Evolutionary conservation across 495 filamentous ascomycete genomes (phyloP).

Genomic region (Hypoxylon fragiforme): DNA sequence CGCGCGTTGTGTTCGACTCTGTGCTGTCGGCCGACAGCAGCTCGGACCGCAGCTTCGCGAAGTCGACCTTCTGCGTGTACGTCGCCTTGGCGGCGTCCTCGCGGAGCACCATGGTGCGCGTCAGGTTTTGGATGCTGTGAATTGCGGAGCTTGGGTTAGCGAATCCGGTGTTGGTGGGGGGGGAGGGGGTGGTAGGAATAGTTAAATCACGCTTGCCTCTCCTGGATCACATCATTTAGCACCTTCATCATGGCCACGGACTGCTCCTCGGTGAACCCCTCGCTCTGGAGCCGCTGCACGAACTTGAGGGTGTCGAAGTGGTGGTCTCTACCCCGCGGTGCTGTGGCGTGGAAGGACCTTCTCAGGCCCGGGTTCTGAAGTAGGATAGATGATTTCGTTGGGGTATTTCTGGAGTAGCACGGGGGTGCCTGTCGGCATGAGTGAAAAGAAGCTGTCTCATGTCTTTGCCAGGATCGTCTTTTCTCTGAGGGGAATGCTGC

Average conservation of each 20-base stretch:
- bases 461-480: conserved; percentile 15
- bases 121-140: conserved; percentile 88
- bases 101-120: conserved; percentile 96
- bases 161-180: neutral
- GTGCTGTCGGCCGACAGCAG: conserved; percentile 87
- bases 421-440: conserved; percentile 1
- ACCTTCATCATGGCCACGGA: conserved; percentile 97
- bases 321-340: conserved; percentile 69
- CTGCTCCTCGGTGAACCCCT: conserved; percentile 96
- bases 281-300: conserved; percentile 82
- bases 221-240: conserved; percentile 94
- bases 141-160: conserved; percentile 11
- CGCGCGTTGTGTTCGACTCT: conserved; percentile 83
- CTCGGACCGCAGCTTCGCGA: conserved; percentile 96
- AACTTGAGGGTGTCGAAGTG: conserved; percentile 99
- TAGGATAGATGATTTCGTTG: conserved; percentile 20
- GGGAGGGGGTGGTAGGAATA: neutral
- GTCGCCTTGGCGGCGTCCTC: conserved; percentile 86
- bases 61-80: conserved; percentile 98
- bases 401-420: neutral
- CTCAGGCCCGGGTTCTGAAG: conserved; percentile 35
- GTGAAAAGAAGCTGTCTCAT: conserved; percentile 26
- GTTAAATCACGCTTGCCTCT: conserved; percentile 58
- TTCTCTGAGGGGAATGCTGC: conserved; percentile 29
- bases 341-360: conserved; percentile 72